Base-by-base conservation (phyloP, 495 filamentous ascomycete genomes). In the Penicillium paxilli region DNA sequence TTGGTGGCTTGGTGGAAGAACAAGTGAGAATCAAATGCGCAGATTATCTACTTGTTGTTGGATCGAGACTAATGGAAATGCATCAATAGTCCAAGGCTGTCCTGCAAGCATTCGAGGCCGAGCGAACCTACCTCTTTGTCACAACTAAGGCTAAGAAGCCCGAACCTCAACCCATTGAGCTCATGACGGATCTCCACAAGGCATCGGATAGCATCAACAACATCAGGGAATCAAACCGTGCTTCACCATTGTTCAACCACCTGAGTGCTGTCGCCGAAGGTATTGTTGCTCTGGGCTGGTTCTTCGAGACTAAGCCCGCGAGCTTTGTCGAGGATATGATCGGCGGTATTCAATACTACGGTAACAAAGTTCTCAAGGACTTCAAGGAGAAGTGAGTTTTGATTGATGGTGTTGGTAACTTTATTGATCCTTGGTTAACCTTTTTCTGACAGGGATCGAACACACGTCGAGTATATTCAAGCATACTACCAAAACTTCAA, bases 81-180 rank as follows among this genome's bases (percentile, higher is more conserved):
- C 5, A 16, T 11, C 2, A 37, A 51, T 59, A 87, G 85, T 83
- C 85, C 10, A 74, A 77, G 67, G 77, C 78, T 14, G 83, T 88
- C 17, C 65, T 79, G 44, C 73, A 80, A 65, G 84, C 86, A 25
- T 97, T 97, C 74, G 77, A 83, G 41, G 90, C 88, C 53, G 87
- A 95, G 72, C 87, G 92, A 49, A 90, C 86, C 63, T 94, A 96
- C 71, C 80, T 98, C 41, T 80, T 92, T 51, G 84, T 96, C 59
- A 85, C 92, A 2, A 94, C 88, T 21, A 94, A 92, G 71, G 87
- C 95, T 9, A 96, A 89, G 80, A 96, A 96, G 71, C 95, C 93
- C 22, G 87, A 90, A 48, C 80, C 84, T 37, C 79, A 80, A 19
- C 83, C 84, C 10, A 75, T 85, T 8, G 85, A 92, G 44, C 81